phyloP scores from a whole-genome alignment of 1,284 basidiomycete species.

The Trichosporon sp. region DNA sequence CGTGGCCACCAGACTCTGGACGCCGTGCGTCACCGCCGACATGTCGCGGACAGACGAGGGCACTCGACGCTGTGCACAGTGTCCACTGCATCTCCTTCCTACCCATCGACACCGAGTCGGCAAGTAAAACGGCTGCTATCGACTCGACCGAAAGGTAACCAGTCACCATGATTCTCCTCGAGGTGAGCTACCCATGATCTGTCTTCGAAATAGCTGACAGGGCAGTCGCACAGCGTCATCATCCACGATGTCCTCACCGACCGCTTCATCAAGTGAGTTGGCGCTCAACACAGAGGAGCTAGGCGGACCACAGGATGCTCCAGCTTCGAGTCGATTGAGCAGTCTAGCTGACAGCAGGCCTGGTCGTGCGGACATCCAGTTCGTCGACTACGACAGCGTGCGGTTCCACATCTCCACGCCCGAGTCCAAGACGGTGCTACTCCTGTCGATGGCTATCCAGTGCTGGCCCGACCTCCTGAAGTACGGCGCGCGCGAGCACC shows the following conservation, averaged over 20 bases:
- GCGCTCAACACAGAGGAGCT: neutral
- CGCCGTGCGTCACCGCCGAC: slow-evolving; percentile 4
- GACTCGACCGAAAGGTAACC: neutral
- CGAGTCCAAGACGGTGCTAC: slow-evolving; percentile 68
- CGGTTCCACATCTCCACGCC: slow-evolving; percentile 88
- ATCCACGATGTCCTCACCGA: slow-evolving; percentile 88
- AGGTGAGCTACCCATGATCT: slow-evolving; percentile 51
- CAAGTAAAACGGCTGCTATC: neutral
- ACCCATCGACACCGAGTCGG: neutral
- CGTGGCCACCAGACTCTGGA: neutral
- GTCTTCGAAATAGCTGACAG: neutral
- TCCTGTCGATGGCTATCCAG: slow-evolving; percentile 92
- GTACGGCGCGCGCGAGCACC: slow-evolving; percentile 77
- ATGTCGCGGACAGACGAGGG: neutral
- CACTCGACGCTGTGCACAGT: neutral
- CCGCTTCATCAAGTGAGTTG: slow-evolving; percentile 74
- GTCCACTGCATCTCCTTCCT: neutral
- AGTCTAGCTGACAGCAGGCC: slow-evolving; percentile 58
- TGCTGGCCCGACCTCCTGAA: slow-evolving; percentile 92
- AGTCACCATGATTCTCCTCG: slow-evolving; percentile 64
- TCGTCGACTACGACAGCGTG: slow-evolving; percentile 97
- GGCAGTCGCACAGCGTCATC: slow-evolving; percentile 81
- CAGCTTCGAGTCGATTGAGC: neutral
- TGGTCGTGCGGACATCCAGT: slow-evolving; percentile 83
- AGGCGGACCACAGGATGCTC: neutral